phyloP scores from a whole-genome alignment of 208 protist genomes.

The Wallacemonas sp. region DNA sequence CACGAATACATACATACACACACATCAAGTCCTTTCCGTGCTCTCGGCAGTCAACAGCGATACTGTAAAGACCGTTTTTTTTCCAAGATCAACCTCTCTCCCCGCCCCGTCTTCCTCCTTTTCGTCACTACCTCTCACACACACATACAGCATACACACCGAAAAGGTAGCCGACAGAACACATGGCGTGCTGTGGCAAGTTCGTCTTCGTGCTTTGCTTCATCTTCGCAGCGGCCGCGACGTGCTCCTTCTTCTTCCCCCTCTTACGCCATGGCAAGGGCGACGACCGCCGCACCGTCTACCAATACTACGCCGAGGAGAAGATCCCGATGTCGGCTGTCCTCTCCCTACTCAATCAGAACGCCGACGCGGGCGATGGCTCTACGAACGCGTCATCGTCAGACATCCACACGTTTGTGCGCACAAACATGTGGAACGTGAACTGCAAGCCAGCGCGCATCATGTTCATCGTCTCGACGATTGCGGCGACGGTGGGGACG shows the following conservation, averaged over 20 bases:
- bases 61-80: no score
- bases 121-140: no score
- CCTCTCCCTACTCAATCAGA: not conserved
- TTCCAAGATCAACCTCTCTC: no score
- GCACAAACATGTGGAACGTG: not conserved
- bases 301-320: slow-evolving; percentile 16
- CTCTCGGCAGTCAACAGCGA: no score
- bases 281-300: not conserved
- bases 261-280: not conserved
- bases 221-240: not conserved
- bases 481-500: slow-evolving; percentile 5
- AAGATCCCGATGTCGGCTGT: slow-evolving; percentile 5
- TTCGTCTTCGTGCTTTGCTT: not conserved
- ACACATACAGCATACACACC: no score
- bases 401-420: not conserved
- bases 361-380: not conserved
- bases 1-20: no score
- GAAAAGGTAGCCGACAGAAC: no score
- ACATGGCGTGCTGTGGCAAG: slow-evolving; percentile 10
- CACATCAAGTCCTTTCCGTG: no score
- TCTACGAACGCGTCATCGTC: not conserved
- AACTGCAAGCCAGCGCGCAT: slow-evolving; percentile 5
- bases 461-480: slow-evolving; percentile 2
- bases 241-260: slow-evolving; percentile 2
- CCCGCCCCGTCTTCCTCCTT: no score